Evolutionary conservation across 495 filamentous ascomycete genomes (phyloP).

Genomic region (Penicillium subrubescens): DNA sequence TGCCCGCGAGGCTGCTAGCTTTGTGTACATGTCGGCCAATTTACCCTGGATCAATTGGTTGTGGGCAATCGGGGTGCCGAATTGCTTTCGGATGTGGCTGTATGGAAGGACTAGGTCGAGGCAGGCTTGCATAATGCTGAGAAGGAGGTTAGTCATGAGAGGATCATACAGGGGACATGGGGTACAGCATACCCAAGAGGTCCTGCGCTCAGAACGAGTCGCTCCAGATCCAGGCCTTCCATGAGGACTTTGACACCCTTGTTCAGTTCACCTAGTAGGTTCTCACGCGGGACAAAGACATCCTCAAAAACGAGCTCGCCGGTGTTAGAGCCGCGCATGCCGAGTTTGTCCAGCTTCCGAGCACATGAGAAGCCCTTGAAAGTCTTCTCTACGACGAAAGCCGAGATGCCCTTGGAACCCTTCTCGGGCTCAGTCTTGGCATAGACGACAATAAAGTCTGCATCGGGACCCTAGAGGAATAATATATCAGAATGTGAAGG

Average conservation of each 20-base stretch:
- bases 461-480: conserved; percentile 75
- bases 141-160: conserved; percentile 14
- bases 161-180: neutral
- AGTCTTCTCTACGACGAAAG: conserved; percentile 80
- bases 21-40: conserved; percentile 96
- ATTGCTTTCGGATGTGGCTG: conserved; percentile 87
- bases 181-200: conserved; percentile 63
- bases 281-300: conserved; percentile 83
- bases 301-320: conserved; percentile 92
- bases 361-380: conserved; percentile 80
- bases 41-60: conserved; percentile 94
- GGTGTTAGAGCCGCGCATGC: conserved; percentile 96
- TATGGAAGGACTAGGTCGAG: conserved; percentile 89
- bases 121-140: conserved; percentile 87
- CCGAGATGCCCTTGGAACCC: conserved; percentile 90
- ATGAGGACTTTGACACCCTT: conserved; percentile 88
- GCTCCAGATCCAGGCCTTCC: conserved; percentile 93
- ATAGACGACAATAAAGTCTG: conserved; percentile 86
- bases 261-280: conserved; percentile 79
- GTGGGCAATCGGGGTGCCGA: conserved; percentile 82
- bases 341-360: conserved; percentile 95
- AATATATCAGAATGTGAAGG: neutral
- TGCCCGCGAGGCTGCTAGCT: conserved; percentile 75
- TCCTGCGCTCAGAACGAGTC: conserved; percentile 88
- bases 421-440: conserved; percentile 86